Base-by-base conservation (phyloP, 1,139 yeast species). In the Meyerozyma smithsonii region DNA sequence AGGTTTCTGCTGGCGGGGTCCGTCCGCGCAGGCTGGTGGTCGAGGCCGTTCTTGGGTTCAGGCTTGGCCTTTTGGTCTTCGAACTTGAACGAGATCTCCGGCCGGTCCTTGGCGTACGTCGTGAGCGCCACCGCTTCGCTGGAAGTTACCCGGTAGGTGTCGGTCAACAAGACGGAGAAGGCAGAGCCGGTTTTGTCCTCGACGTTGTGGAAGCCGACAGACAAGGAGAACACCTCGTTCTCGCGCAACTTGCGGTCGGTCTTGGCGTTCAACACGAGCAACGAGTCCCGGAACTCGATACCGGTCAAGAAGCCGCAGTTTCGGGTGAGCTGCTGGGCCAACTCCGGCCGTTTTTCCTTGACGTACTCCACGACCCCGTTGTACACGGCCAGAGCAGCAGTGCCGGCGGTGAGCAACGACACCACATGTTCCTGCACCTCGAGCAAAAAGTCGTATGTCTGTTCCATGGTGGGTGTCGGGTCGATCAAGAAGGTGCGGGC, bases 261-360 rank as follows among this genome's bases (percentile, higher is more conserved):
- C 55, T 87, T 90, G 20, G 75, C 70, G 54, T 85, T 87, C 43
- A 92, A 67, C 23, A 89, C 72, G 48, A 86, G 78, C 1, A 83
- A 67, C 0, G 92, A 76, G 58, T 90, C 97, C 60, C 96, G 77
- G 56, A 87, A 88, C 56, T 89, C 97, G 49, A 92, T 77, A 42
- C 98, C 98, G 47, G 86, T 82, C 43, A 88, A 72, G 78, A 95
- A 87, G 41, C 98, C 98, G 48, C 85, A 77, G 54, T 86, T 89
- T 55, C 86, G 87, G 41, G 89, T 74, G 53, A 89, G 84, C 53
- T 79, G 68, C 28, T 67, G 55, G 24, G 72, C 81, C 51, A 90
- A 69, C 8, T 80, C 86, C 1, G 95, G 86, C 50, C 72, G 71
- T 42, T 70, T 74, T 30, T 72, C 64, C 40, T 73, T 69, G 47